Percentiles rank a stretch among this genome's conserved stretches.
Evolutionary conservation across 2,329 filamentous ascomycete genomes (phyloP).

Genomic region (Ramularia endophylla): DNA sequence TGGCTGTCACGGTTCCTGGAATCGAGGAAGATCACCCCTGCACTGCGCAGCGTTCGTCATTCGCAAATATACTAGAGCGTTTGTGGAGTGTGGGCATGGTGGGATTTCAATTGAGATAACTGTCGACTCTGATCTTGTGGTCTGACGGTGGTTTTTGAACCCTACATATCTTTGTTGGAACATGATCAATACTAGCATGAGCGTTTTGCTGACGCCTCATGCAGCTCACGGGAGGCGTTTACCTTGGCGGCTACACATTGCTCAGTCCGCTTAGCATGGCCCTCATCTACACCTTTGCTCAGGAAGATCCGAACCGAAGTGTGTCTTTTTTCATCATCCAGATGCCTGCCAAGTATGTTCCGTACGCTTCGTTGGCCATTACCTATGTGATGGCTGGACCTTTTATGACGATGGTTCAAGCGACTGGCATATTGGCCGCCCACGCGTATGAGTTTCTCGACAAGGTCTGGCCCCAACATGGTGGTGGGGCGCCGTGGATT

Average conservation of each 20-base stretch:
- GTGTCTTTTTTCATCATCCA: slow-evolving; percentile 76
- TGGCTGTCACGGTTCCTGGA: slow-evolving; percentile 52
- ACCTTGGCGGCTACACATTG: slow-evolving; percentile 50
- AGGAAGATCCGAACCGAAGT: slow-evolving; percentile 74
- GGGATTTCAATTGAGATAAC: slow-evolving; percentile 48
- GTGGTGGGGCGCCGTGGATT: slow-evolving; percentile 72
- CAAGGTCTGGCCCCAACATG: slow-evolving; percentile 81
- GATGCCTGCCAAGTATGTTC: slow-evolving; percentile 75
- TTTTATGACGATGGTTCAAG: slow-evolving; percentile 53
- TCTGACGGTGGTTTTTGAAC: slow-evolving; percentile 53
- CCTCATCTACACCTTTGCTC: slow-evolving; percentile 75
- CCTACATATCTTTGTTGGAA: slow-evolving; percentile 50
- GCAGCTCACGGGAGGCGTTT: slow-evolving; percentile 35
- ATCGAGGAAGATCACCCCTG: slow-evolving; percentile 50
- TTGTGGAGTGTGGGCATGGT: slow-evolving; percentile 46
- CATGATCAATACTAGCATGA: slow-evolving; percentile 1
- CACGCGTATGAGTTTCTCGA: slow-evolving; percentile 89
- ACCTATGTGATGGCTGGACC: slow-evolving; percentile 64
- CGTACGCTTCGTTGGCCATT: slow-evolving; percentile 70
- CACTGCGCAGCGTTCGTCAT: slow-evolving; percentile 45
- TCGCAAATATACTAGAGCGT: slow-evolving; percentile 42
- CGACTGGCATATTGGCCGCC: slow-evolving; percentile 76
- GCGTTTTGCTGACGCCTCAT: slow-evolving; percentile 19
- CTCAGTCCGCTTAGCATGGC: slow-evolving; percentile 63
- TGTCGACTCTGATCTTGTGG: slow-evolving; percentile 50